Percentiles rank a stretch among this genome's conserved stretches.
Conservation (phyloP, 83 land plant species). For the Thuja plicata region DNA sequence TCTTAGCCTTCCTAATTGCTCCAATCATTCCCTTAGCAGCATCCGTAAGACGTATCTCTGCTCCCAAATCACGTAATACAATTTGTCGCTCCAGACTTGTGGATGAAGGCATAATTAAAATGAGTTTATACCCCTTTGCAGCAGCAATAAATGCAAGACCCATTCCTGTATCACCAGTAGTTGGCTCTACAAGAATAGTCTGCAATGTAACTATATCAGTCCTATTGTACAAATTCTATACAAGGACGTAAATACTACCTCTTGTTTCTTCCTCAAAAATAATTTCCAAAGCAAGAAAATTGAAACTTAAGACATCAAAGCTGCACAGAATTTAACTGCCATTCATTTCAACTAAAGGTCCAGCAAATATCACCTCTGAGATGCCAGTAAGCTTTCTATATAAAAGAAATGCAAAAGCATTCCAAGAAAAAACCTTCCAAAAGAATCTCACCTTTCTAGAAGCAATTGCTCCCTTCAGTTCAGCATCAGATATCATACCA, state of each 20-base stretch:
- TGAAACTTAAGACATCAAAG: background rate
- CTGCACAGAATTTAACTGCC: background rate
- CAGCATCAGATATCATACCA: constrained; percentile 51
- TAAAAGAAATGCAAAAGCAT: background rate
- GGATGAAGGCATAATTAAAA: constrained; percentile 63
- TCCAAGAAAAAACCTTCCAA: background rate
- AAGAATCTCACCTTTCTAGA: constrained; percentile 37
- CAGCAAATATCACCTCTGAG: background rate
- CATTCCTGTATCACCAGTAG: constrained; percentile 62
- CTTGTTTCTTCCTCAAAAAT: background rate
- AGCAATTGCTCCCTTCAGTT: constrained; percentile 31
- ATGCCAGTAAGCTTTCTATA: background rate
- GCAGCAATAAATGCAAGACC: constrained; percentile 71
- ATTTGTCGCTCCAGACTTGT: constrained; percentile 51
- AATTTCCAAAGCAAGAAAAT: background rate
- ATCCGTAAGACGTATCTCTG: constrained; percentile 58
- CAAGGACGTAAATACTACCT: background rate
- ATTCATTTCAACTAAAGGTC: background rate
- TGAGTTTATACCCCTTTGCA: constrained; percentile 54
- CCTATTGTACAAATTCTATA: background rate
- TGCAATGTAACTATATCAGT: constrained; percentile 18
- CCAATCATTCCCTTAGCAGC: constrained; percentile 56
- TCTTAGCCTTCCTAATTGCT: constrained; percentile 58
- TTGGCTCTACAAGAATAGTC: constrained; percentile 62
- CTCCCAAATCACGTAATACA: constrained; percentile 56